Conservation (phyloP, 331 rosid species). For the Pyracantha coccinea region DNA sequence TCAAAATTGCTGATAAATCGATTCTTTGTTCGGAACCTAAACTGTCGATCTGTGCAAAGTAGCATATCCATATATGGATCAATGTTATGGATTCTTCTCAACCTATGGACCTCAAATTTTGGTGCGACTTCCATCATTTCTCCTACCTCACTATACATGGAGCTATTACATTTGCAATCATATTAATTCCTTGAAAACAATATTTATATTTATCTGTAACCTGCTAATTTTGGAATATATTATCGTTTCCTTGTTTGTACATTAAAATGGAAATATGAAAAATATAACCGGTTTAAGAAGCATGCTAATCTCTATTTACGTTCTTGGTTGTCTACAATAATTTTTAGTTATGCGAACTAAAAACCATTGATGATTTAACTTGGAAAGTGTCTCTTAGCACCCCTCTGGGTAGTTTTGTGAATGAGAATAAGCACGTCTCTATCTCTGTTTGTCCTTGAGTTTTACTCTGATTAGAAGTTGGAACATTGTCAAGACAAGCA, state of each 20-base stretch:
- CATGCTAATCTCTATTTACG: background rate
- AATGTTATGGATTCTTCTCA: slow-evolving; percentile 26
- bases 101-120: slow-evolving; percentile 32
- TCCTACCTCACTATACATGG: background rate
- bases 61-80: slow-evolving; percentile 25
- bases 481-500: background rate
- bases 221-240: background rate
- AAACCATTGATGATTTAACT: background rate
- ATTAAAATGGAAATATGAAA: background rate
- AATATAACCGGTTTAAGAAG: background rate
- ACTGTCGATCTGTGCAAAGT: slow-evolving; percentile 50
- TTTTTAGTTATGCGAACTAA: background rate
- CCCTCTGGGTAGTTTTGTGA: background rate
- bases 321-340: background rate
- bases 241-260: background rate
- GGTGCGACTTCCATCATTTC: slow-evolving; percentile 38
- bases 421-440: background rate
- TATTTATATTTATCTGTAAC: background rate
- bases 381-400: background rate
- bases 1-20: background rate
- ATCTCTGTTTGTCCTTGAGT: background rate
- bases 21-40: slow-evolving; percentile 7
- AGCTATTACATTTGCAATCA: too few relatives aligned
- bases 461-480: background rate
- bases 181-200: background rate